Evolutionary conservation across 139 green algal species (phyloP).

Genomic region (Yamagishiella unicocca): DNA sequence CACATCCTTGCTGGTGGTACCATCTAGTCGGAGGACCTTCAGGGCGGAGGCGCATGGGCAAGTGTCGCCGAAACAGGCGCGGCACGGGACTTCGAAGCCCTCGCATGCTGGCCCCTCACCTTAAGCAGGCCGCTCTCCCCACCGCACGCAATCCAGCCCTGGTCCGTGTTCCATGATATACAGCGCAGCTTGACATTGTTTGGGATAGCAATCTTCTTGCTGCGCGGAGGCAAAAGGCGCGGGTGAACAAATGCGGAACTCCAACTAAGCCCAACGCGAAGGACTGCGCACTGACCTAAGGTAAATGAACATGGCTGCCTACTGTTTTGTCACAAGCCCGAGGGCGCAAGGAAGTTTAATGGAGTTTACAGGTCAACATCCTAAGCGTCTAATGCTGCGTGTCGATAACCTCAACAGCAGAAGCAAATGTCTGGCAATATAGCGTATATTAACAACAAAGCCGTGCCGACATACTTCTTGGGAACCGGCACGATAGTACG

Average conservation of each 20-base stretch:
- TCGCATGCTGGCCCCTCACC: constrained; percentile 60
- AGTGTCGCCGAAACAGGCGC: background rate
- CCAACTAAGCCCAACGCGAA: background rate
- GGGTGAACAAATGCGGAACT: background rate
- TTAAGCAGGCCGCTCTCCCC: constrained; percentile 87
- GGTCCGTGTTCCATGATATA: constrained; percentile 80
- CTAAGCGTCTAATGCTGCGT: background rate
- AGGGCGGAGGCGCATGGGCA: background rate
- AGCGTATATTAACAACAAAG: too few species aligned
- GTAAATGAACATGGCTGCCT: constrained; percentile 68
- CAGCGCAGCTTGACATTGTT: constrained; percentile 77
- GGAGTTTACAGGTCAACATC: constrained; percentile 7
- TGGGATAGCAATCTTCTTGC: constrained; percentile 92
- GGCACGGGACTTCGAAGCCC: constrained; percentile 33
- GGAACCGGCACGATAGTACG: too few species aligned
- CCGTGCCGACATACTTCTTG: too few species aligned
- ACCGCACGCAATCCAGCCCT: constrained; percentile 86
- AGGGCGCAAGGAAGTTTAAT: background rate
- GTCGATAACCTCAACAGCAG: background rate
- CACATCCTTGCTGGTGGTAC: constrained; percentile 56
- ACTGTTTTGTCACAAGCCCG: background rate
- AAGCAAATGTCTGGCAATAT: too few species aligned
- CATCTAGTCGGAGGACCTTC: constrained; percentile 71
- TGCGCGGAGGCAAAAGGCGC: constrained; percentile 44
- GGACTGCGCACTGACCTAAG: constrained; percentile 40